Evolutionary conservation across 2,329 filamentous ascomycete genomes (phyloP), one percentile per base, ranked within the genome.

Genomic region (Exophiala mesophila): DNA sequence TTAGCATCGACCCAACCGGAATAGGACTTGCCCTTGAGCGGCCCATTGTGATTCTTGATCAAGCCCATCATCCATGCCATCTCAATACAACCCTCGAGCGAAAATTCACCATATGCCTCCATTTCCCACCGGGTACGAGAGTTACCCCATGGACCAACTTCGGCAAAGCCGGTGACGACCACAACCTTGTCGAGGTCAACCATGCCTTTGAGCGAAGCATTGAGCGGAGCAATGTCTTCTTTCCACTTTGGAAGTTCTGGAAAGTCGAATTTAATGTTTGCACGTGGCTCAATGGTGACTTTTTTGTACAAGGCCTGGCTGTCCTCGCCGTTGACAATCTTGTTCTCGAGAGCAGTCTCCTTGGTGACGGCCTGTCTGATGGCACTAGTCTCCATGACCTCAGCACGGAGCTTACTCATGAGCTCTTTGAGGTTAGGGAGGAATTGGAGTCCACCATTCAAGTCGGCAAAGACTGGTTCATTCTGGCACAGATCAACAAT

Each of bases 51-150:
- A 67, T 98, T 94, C 76, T 90, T 96, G 73, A 98, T 97, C 47
- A 97, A 80, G 61, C 92, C 92, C 90, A 97, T 98, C 66, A 98
- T 88, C 92, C 92, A 98, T 21, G 92, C 89, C 92, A 98, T 98
- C 69, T 98, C 92, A 47, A 98, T 84, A 59, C 92, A 97, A 20
- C 92, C 92, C 67, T 98, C 94, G 10, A 98, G 79, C 6, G 92
- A 97, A 72, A 98, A 98, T 61, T 95, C 79, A 62, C 92, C 92
- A 55, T 89, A 82, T 1, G 92, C 89, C 66, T 98, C 92, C 90
- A 98, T 98, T 72, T 98, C 92, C 92, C 92, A 98, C 50, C 92
- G 82, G 33, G 92, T 98, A 59, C 92, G 82, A 2, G 92, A 90
- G 73, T 97, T 98, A 73, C 92, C 92, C 94, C 92, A 98, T 5